Evolutionary conservation across 2,329 filamentous ascomycete genomes (phyloP).

Genomic region (Trichoderma harzianum): DNA sequence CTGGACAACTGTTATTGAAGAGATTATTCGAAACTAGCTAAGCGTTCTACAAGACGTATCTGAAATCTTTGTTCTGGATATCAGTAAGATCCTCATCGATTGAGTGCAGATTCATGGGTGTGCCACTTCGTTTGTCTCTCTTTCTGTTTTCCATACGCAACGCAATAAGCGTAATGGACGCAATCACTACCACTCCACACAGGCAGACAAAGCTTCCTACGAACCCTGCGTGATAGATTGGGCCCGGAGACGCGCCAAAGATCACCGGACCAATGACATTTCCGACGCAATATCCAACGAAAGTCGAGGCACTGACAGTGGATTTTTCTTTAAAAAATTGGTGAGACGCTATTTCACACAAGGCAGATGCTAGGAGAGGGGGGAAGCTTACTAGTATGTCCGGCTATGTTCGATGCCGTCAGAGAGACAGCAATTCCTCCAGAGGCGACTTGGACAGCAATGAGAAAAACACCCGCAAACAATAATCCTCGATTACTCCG

Average conservation of each 20-base stretch:
- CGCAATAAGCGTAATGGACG: background rate
- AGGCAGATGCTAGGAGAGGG: background rate
- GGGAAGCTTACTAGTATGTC: background rate
- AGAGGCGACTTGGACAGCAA: slow-evolving; percentile 2
- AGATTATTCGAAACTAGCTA: background rate
- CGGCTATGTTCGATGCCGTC: background rate
- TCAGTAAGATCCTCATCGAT: slow-evolving; percentile 1
- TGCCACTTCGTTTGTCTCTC: background rate
- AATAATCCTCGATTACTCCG: background rate
- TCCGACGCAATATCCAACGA: slow-evolving; percentile 1
- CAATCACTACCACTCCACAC: background rate
- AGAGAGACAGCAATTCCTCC: slow-evolving; percentile 1
- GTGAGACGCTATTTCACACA: background rate
- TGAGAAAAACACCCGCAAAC: background rate
- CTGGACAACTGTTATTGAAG: background rate
- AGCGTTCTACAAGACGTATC: background rate
- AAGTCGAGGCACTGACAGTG: slow-evolving; percentile 1
- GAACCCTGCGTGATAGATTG: background rate
- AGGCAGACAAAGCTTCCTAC: slow-evolving; percentile 2
- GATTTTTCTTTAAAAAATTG: background rate
- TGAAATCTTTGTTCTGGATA: background rate
- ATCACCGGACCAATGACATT: background rate
- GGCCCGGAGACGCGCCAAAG: background rate
- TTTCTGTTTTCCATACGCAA: background rate
- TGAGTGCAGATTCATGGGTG: background rate